Conservation (phyloP, 768 basidiomycete genomes). For the Agrocybe pediades region DNA sequence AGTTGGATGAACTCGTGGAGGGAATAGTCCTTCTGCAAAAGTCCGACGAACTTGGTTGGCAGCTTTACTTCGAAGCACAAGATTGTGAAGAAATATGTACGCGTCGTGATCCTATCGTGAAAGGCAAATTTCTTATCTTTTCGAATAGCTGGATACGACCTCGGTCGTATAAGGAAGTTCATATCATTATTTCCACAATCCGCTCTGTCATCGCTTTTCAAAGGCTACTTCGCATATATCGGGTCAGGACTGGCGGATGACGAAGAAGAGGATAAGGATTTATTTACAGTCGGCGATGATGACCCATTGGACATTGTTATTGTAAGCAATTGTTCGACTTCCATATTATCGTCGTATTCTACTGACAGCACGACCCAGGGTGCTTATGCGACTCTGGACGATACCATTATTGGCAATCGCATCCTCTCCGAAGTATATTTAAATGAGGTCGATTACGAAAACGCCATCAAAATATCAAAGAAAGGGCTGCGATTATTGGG, state of each 20-base stretch:
- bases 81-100: constrained; percentile 70
- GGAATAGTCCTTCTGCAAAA: constrained; percentile 78
- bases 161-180: constrained; percentile 57
- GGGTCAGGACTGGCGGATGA: constrained; percentile 40
- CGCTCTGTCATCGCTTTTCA: constrained; percentile 56
- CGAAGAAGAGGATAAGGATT: constrained; percentile 40
- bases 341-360: background rate
- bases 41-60: constrained; percentile 85
- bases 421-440: constrained; percentile 68
- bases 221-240: constrained; percentile 69
- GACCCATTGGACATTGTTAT: constrained; percentile 64
- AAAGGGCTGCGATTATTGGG: constrained; percentile 61
- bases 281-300: constrained; percentile 30
- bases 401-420: constrained; percentile 68
- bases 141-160: constrained; percentile 60
- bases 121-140: background rate
- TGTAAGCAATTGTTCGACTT: constrained; percentile 46
- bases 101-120: constrained; percentile 22
- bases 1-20: constrained; percentile 71
- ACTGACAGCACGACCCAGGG: constrained; percentile 41
- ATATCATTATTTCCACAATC: constrained; percentile 64
- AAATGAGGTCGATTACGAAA: constrained; percentile 71
- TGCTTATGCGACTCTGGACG: constrained; percentile 46
- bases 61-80: constrained; percentile 68
- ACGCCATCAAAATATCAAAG: constrained; percentile 71